Evolutionary conservation across 768 basidiomycete genomes (phyloP), one percentile per base, ranked within the genome.

Genomic region (Cystofilobasidium ferigula): DNA sequence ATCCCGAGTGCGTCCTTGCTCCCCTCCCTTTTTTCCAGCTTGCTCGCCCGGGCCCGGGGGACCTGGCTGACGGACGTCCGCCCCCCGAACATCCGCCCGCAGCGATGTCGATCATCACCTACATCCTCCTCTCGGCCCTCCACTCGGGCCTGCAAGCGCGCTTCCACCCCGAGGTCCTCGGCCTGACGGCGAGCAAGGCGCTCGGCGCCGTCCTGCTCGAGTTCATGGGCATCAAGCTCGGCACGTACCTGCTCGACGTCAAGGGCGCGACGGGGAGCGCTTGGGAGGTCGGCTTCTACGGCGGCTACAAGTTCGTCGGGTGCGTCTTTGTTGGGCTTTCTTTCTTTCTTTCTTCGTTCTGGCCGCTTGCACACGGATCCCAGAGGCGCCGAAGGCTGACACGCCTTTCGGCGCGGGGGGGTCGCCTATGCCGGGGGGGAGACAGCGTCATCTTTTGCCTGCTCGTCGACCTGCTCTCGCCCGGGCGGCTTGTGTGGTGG

Each of bases 291-390:
- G 77, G 95, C 35, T 88, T 93, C 0, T 98, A 97, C 73, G 88
- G 86, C 6, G 94, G 95, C 0, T 98, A 98, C 78, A 98, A 99
- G 74, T 98, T 99, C 71, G 89, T 97, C 34, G 94, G 90, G 90
- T 91, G 69, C 34, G 85, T 78, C 30, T 45, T 34, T 40, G 24
- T 40, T 56, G 47, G 26, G n/a, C 20, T 32, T 64, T 22, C 26
- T 16, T 34, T 42, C 24, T 22, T 36, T 18, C 26, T 22, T 57
- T 38, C 60, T 12, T 24, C 45, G 42, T 16, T 47, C 69, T 67
- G 62, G 20, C 28, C 34, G 57, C 54, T 28, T 38, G 1, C 32
- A 22, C n/a, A n/a, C n/a, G n/a, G n/a, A n/a, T n/a, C n/a, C n/a
- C n/a, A n/a, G n/a, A n/a, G n/a, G n/a, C n/a, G n/a, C n/a, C n/a